phyloP scores from a whole-genome alignment of 2,329 filamentous ascomycete genomes.

The Cordyceps farinosa region DNA sequence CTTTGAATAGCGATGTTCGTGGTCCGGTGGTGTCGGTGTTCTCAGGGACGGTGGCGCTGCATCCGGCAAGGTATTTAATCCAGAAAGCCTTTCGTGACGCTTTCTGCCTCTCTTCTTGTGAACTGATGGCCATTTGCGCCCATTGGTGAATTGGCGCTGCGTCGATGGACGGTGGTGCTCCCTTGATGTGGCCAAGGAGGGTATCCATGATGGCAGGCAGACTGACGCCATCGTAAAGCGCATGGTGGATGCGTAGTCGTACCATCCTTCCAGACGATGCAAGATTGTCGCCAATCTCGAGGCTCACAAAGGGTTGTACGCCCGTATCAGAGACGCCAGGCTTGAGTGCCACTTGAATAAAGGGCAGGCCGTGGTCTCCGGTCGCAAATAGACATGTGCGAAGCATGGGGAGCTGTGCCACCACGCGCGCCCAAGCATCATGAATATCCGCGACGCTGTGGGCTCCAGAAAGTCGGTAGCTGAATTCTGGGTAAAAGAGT shows the following conservation, averaged over 20 bases:
- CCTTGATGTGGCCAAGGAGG: slow-evolving; percentile 27
- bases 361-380: slow-evolving; percentile 41
- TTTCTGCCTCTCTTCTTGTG: slow-evolving; percentile 20
- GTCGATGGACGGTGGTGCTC: neutral
- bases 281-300: slow-evolving; percentile 16
- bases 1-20: slow-evolving; percentile 26
- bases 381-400: slow-evolving; percentile 64
- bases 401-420: slow-evolving; percentile 58
- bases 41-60: slow-evolving; percentile 19
- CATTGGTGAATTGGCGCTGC: neutral
- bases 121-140: slow-evolving; percentile 40
- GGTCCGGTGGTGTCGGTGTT: slow-evolving; percentile 26
- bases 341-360: slow-evolving; percentile 60
- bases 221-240: slow-evolving; percentile 83
- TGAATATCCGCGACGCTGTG: slow-evolving; percentile 42
- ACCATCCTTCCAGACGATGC: slow-evolving; percentile 29
- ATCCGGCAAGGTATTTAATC: slow-evolving; percentile 35
- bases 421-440: slow-evolving; percentile 59
- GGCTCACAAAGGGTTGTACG: slow-evolving; percentile 25
- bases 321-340: neutral
- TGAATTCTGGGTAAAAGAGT: slow-evolving; percentile 73
- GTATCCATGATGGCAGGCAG: slow-evolving; percentile 58
- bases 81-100: slow-evolving; percentile 36
- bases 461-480: slow-evolving; percentile 48
- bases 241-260: slow-evolving; percentile 71